phyloP scores from a whole-genome alignment of 129 eudicot species.

The Helianthus tuberosus region DNA sequence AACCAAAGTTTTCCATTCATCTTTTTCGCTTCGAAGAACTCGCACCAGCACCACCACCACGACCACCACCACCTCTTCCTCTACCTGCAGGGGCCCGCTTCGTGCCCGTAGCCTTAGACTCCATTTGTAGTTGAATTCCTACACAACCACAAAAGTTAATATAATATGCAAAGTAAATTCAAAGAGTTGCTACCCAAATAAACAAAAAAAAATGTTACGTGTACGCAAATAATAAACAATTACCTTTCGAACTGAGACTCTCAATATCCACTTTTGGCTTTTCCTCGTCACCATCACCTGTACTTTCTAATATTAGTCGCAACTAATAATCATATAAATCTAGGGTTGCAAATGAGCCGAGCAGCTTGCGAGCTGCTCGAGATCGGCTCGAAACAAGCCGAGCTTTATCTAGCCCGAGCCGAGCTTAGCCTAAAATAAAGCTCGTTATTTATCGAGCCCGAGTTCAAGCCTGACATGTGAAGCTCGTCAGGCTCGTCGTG shows the following conservation, averaged over 20 bases:
- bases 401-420: no score
- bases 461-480: no score
- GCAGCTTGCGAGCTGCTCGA: no score
- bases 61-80: conserved; percentile 64
- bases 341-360: no score
- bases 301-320: conserved; percentile 46
- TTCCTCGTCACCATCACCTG: conserved; percentile 57
- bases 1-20: conserved; percentile 29
- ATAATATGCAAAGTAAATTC: neutral
- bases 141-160: conserved; percentile 8
- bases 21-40: conserved; percentile 80
- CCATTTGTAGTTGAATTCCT: conserved; percentile 80
- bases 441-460: no score
- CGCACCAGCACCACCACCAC: conserved; percentile 6
- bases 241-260: conserved; percentile 77
- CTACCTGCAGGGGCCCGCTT: conserved; percentile 72
- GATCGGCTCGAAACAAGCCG: no score
- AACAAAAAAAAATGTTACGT: neutral
- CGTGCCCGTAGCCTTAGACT: conserved; percentile 60
- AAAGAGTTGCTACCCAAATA: neutral
- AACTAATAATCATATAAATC: neutral
- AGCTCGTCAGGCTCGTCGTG: no score
- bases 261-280: conserved; percentile 66
- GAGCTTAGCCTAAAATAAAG: no score
- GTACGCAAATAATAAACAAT: neutral